Conservation (phyloP, 1,284 basidiomycete species). For the Ceratobasidium sp. region DNA sequence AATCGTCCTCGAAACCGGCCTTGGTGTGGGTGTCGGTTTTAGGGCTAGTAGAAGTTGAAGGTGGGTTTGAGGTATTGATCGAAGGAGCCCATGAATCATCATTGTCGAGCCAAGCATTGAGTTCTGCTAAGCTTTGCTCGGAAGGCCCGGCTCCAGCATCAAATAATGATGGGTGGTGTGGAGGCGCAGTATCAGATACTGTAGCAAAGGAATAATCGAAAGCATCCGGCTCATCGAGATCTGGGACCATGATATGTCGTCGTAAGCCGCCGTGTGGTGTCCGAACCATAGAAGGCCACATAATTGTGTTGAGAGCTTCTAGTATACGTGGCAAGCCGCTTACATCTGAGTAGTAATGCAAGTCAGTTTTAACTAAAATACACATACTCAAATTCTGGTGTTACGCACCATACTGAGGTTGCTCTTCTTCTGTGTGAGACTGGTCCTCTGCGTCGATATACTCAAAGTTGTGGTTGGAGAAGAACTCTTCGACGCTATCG, state of each 20-base stretch:
- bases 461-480: conserved; percentile 78
- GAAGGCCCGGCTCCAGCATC: background rate
- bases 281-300: conserved; percentile 82
- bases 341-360: conserved; percentile 60
- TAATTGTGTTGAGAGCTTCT: conserved; percentile 83
- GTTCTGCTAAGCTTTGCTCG: conserved; percentile 60
- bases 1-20: conserved; percentile 80
- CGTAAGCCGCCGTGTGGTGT: conserved; percentile 39
- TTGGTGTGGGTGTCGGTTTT: conserved; percentile 47
- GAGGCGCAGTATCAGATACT: conserved; percentile 32
- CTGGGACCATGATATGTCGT: background rate
- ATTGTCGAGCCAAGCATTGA: conserved; percentile 70
- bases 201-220: conserved; percentile 35
- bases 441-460: conserved; percentile 66
- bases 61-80: conserved; percentile 48
- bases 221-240: background rate
- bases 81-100: conserved; percentile 50
- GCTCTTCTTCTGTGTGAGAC: background rate
- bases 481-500: conserved; percentile 70
- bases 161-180: conserved; percentile 24
- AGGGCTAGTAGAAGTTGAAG: background rate
- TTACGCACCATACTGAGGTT: conserved; percentile 32
- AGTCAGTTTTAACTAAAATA: conserved; percentile 15
- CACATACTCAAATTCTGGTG: background rate
- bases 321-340: conserved; percentile 75